Percentiles rank a stretch among this genome's conserved stretches.
phyloP scores from a whole-genome alignment of 306 rosid genomes.

The Prunus fruticosa region DNA sequence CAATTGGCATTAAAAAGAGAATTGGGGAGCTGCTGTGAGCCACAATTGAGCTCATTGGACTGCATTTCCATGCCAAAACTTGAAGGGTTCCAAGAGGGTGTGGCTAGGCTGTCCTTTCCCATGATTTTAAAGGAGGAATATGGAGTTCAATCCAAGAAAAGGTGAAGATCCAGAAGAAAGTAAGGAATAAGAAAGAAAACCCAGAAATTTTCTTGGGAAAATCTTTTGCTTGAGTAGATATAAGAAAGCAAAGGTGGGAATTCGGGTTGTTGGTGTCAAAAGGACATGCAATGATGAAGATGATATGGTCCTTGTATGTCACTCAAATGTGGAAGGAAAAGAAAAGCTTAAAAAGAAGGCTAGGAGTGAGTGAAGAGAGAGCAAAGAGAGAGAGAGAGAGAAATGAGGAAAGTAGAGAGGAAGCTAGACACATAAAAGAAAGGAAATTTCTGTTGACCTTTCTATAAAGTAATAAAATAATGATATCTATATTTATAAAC shows the following conservation, averaged over 20 bases:
- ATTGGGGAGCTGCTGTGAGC: conserved; percentile 20
- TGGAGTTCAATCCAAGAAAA: conserved; percentile 11
- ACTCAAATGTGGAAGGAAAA: conserved; percentile 15
- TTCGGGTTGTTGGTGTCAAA: background rate
- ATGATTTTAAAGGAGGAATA: background rate
- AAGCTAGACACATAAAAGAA: conserved; percentile 31
- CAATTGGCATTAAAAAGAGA: conserved; percentile 39
- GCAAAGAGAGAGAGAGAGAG: conserved; percentile 2
- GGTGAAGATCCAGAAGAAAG: conserved; percentile 25
- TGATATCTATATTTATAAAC: background rate
- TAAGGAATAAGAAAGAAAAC: background rate
- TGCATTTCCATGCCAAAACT: conserved; percentile 39
- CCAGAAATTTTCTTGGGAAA: conserved; percentile 11
- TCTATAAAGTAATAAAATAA: background rate
- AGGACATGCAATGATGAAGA: conserved; percentile 26
- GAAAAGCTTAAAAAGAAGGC: conserved; percentile 3
- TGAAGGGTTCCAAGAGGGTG: conserved; percentile 31
- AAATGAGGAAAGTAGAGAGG: conserved; percentile 19
- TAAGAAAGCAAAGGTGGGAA: conserved; percentile 18
- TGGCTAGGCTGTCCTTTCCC: conserved; percentile 10
- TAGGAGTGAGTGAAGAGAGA: conserved; percentile 15
- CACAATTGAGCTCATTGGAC: conserved; percentile 35
- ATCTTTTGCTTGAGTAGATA: background rate
- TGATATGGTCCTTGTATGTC: conserved; percentile 30
- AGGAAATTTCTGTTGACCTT: conserved; percentile 42